phyloP scores from a whole-genome alignment of 768 basidiomycete species.

The Tulasnella calospora region DNA sequence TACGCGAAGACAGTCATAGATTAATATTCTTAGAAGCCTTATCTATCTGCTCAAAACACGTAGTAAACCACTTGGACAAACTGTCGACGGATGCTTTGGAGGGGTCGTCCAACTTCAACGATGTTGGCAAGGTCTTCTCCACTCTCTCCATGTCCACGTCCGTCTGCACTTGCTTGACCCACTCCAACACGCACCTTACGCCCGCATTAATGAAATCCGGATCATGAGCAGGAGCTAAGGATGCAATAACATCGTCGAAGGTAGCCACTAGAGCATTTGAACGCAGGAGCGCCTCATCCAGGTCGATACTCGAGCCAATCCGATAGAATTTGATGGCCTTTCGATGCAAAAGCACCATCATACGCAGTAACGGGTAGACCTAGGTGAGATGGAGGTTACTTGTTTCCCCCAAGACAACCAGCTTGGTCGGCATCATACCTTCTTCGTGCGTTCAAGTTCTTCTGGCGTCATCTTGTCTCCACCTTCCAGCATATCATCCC shows the following conservation, averaged over 20 bases:
- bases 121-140: neutral
- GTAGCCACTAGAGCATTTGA: conserved; percentile 15
- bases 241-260: conserved; percentile 27
- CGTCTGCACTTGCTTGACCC: neutral
- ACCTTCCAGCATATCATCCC: neutral
- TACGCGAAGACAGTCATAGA: neutral
- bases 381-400: neutral
- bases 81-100: neutral
- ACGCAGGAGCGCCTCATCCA: conserved; percentile 4
- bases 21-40: conserved; percentile 11
- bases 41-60: conserved; percentile 23
- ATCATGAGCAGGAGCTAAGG: conserved; percentile 17
- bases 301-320: neutral
- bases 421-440: conserved; percentile 10
- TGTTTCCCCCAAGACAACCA: neutral
- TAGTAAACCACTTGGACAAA: conserved; percentile 15
- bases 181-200: neutral
- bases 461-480: conserved; percentile 18
- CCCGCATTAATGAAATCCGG: neutral
- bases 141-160: neutral
- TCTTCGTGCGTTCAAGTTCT: conserved; percentile 21
- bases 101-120: neutral
- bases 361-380: conserved; percentile 16
- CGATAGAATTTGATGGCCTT: conserved; percentile 8
- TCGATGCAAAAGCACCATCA: conserved; percentile 11